Conservation (phyloP, 169 alveolate genomes). For the Plasmodium reichenowi region DNA sequence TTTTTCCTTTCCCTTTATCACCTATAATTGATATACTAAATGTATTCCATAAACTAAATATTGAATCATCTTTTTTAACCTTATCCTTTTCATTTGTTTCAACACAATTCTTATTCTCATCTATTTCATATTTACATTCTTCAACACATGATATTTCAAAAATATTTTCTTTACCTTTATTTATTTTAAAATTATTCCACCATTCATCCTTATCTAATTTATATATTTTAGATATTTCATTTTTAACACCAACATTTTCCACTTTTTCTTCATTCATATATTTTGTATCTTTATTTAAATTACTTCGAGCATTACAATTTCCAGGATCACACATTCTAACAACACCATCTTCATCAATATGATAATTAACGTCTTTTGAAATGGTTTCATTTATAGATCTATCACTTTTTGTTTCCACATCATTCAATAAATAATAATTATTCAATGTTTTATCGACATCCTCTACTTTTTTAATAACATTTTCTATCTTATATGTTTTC, state of each 20-base stretch:
- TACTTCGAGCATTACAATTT: not conserved
- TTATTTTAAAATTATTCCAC: no score
- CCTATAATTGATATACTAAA: constrained; percentile 44
- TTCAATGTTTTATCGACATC: not conserved
- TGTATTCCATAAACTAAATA: not conserved
- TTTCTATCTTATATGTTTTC: constrained; percentile 1
- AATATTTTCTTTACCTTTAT: no score
- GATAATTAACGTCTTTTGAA: not conserved
- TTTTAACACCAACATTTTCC: no score
- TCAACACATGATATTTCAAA: not conserved
- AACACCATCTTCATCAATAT: not conserved
- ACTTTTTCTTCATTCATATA: not conserved
- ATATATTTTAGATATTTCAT: no score
- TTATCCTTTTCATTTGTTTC: not conserved
- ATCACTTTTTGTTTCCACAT: no score
- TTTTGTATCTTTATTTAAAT: not conserved
- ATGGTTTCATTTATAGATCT: no score
- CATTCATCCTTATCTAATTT: no score
- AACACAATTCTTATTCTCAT: not conserved
- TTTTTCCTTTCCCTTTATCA: constrained; percentile 56
- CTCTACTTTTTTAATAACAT: constrained; percentile 18
- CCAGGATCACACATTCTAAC: not conserved
- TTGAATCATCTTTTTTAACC: not conserved
- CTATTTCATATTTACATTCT: not conserved
- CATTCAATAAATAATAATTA: not conserved